A percentile compares a stretch with the other conserved stretches of the same genome.
phyloP scores from a whole-genome alignment of 306 rosid genomes.

The Quercus gilva region DNA sequence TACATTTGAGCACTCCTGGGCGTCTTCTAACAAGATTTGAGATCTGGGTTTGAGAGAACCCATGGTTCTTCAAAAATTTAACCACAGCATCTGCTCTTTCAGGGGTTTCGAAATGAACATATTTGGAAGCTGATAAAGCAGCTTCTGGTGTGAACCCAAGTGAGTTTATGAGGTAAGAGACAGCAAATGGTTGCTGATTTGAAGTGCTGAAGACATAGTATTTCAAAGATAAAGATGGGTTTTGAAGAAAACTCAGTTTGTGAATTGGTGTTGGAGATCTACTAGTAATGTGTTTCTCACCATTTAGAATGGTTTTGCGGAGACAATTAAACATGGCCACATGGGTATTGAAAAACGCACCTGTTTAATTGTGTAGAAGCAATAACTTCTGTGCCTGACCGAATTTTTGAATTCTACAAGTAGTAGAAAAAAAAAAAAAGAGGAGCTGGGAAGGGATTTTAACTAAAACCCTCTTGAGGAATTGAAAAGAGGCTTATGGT shows the following conservation, averaged over 20 bases:
- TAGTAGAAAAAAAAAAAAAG: no score
- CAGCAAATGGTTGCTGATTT: conserved; percentile 3
- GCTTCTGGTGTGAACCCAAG: conserved; percentile 28
- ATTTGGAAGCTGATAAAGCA: conserved; percentile 26
- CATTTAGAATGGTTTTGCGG: background rate
- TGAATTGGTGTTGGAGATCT: background rate
- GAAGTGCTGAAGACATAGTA: conserved; percentile 12
- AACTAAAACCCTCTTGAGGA: no score
- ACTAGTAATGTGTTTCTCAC: background rate
- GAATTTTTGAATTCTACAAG: no score
- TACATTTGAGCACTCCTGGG: background rate
- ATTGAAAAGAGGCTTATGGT: no score
- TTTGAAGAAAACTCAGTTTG: background rate
- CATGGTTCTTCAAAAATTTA: conserved; percentile 9
- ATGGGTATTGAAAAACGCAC: conserved; percentile 6
- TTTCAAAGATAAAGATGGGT: background rate
- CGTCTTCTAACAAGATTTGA: background rate
- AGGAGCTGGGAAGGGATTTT: no score
- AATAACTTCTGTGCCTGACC: no score
- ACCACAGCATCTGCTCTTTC: conserved; percentile 29
- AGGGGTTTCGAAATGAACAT: conserved; percentile 14
- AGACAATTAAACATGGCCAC: conserved; percentile 5
- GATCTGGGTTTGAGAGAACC: conserved; percentile 24
- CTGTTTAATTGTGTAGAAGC: background rate
- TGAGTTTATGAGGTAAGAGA: conserved; percentile 38